These are phyloP conservation scores for Paecilomyces sp. DNA, from an alignment of 2,329 filamentous ascomycete species.

Conservation along the genomic window DNA sequence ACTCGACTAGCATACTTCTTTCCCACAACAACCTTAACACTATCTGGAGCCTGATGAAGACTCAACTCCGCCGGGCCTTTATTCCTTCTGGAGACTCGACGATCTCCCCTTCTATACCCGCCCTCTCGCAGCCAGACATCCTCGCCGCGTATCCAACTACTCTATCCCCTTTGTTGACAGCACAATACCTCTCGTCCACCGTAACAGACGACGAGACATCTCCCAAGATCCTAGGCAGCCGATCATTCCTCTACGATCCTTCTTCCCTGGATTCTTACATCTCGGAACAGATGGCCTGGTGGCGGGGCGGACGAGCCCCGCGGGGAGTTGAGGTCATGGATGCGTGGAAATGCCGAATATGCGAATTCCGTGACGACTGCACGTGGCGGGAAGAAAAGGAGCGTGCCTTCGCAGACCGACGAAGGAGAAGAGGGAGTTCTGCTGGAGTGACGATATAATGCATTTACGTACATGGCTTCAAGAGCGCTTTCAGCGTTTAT, in stretches of 20 bases:
- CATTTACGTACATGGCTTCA: not conserved
- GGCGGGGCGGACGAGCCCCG: slow-evolving; percentile 67
- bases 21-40: slow-evolving; percentile 52
- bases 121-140: slow-evolving; percentile 23
- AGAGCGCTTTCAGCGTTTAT: not conserved
- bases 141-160: slow-evolving; percentile 31
- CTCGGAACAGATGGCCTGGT: slow-evolving; percentile 70
- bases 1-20: slow-evolving; percentile 46
- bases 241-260: slow-evolving; percentile 61
- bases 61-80: slow-evolving; percentile 50
- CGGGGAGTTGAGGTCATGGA: slow-evolving; percentile 75
- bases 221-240: slow-evolving; percentile 42
- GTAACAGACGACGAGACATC: slow-evolving; percentile 13
- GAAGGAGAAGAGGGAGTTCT: slow-evolving; percentile 12
- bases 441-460: not conserved
- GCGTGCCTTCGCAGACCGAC: slow-evolving; percentile 42
- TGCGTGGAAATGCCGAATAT: slow-evolving; percentile 78
- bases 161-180: slow-evolving; percentile 38
- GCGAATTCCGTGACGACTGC: slow-evolving; percentile 75
- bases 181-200: slow-evolving; percentile 33
- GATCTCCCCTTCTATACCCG: slow-evolving; percentile 22
- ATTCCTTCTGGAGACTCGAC: slow-evolving; percentile 17
- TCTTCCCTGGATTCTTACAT: slow-evolving; percentile 60
- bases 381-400: slow-evolving; percentile 69
- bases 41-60: slow-evolving; percentile 58